Conservation (phyloP, 768 basidiomycete genomes). For the Trametes gibbosa region DNA sequence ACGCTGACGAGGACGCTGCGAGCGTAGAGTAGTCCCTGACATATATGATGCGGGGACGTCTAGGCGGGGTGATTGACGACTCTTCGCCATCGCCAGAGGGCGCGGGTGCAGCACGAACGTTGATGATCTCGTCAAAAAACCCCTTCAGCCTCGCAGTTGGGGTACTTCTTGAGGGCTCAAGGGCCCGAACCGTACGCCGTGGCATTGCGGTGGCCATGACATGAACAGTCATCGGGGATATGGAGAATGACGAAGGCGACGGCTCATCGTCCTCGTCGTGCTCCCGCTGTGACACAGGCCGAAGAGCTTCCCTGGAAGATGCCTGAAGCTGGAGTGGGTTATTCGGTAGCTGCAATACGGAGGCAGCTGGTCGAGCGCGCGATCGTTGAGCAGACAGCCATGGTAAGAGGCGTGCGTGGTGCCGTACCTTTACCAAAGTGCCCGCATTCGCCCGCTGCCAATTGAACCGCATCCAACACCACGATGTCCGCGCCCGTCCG, state of each 20-base stretch:
- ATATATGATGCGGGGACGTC: slow-evolving; percentile 73
- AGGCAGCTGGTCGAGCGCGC: slow-evolving; percentile 51
- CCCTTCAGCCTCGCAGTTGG: slow-evolving; percentile 49
- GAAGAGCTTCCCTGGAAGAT: slow-evolving; percentile 27
- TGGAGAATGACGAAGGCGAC: slow-evolving; percentile 36
- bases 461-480: slow-evolving; percentile 77
- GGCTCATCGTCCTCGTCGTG: slow-evolving; percentile 50
- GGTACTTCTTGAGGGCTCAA: slow-evolving; percentile 28
- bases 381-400: background rate
- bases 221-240: slow-evolving; percentile 48
- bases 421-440: slow-evolving; percentile 71
- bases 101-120: slow-evolving; percentile 39
- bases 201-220: slow-evolving; percentile 34
- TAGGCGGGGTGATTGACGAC: slow-evolving; percentile 17
- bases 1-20: slow-evolving; percentile 63
- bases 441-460: slow-evolving; percentile 88
- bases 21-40: slow-evolving; percentile 80
- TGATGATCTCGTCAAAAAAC: slow-evolving; percentile 79
- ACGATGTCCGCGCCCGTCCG: slow-evolving; percentile 77
- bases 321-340: slow-evolving; percentile 73
- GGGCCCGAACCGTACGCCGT: slow-evolving; percentile 12
- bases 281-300: slow-evolving; percentile 27
- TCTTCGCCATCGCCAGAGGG: slow-evolving; percentile 28
- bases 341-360: slow-evolving; percentile 59
- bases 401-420: background rate